These are phyloP conservation scores for Ustilago vetiveriae DNA, from an alignment of 1,284 basidiomycete genomes.

Conservation along the genomic window DNA sequence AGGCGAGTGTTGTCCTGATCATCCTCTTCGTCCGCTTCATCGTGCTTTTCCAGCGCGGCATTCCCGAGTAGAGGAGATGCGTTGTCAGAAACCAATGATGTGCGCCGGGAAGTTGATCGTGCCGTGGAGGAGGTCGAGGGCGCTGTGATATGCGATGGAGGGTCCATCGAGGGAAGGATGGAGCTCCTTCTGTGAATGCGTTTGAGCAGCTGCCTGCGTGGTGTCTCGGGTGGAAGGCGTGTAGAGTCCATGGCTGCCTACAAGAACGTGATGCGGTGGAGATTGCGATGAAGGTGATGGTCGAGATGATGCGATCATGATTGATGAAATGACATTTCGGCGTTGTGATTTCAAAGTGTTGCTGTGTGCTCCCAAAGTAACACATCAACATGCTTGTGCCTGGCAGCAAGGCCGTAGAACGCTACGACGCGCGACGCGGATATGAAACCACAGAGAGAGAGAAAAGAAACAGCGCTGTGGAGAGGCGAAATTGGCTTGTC, in stretches of 20 bases:
- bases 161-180: conserved; percentile 28
- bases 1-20: conserved; percentile 1
- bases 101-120: conserved; percentile 16
- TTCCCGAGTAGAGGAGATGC: conserved; percentile 8
- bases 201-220: conserved; percentile 48
- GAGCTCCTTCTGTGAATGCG: conserved; percentile 50
- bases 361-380: conserved; percentile 21
- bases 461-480: neutral
- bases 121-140: conserved; percentile 10
- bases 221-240: conserved; percentile 40
- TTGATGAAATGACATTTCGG: too few relatives aligned
- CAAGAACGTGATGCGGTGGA: neutral
- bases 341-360: too few relatives aligned
- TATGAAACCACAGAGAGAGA: too few relatives aligned
- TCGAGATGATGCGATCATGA: conserved; percentile 3
- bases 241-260: conserved; percentile 23
- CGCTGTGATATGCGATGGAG: conserved; percentile 11
- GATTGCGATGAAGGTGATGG: neutral
- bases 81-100: conserved; percentile 14
- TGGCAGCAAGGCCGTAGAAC: too few relatives aligned
- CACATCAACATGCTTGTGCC: conserved; percentile 10
- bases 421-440: conserved; percentile 31
- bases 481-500: neutral
- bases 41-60: conserved; percentile 13
- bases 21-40: conserved; percentile 24